These are phyloP conservation scores for Cyberlindnera amylophila DNA, from an alignment of 805 yeast species.

Conservation along the genomic window DNA sequence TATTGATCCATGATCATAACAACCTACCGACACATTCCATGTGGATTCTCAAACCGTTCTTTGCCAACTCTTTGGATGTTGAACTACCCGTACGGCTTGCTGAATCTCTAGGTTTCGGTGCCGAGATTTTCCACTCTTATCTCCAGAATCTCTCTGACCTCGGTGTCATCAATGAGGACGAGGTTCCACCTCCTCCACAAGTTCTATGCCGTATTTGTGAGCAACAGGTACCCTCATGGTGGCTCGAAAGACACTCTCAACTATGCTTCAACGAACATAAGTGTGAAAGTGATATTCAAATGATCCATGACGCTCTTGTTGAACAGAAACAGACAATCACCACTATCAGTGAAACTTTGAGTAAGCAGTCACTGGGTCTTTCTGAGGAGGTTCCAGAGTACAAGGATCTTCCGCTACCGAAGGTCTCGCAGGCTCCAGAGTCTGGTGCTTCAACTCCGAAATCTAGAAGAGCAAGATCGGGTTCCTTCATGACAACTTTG, in stretches of 20 bases:
- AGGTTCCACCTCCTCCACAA: slow-evolving; percentile 74
- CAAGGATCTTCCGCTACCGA: slow-evolving; percentile 52
- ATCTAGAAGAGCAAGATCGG: slow-evolving; percentile 36
- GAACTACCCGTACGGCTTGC: slow-evolving; percentile 68
- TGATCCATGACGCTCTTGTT: slow-evolving; percentile 66
- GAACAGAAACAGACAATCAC: slow-evolving; percentile 62
- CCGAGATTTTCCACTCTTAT: slow-evolving; percentile 76
- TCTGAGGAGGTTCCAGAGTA: slow-evolving; percentile 36
- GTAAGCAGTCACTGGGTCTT: slow-evolving; percentile 21
- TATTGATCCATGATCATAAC: slow-evolving; percentile 64
- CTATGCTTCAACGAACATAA: slow-evolving; percentile 82
- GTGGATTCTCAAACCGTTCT: slow-evolving; percentile 89
- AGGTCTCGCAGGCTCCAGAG: slow-evolving; percentile 19
- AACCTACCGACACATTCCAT: slow-evolving; percentile 73
- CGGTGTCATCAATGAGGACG: slow-evolving; percentile 58
- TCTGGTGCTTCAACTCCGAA: slow-evolving; percentile 19
- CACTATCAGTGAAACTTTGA: slow-evolving; percentile 31
- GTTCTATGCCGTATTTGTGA: slow-evolving; percentile 93
- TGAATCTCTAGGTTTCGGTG: slow-evolving; percentile 84
- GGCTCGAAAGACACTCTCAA: slow-evolving; percentile 88
- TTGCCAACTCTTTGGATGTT: slow-evolving; percentile 55
- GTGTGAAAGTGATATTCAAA: slow-evolving; percentile 70
- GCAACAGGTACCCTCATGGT: slow-evolving; percentile 89
- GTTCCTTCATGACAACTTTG: slow-evolving; percentile 37
- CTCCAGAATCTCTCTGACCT: slow-evolving; percentile 59